A percentile compares a stretch with the other conserved stretches of the same genome.
Conservation (phyloP, 2,329 filamentous ascomycete species). For the Paraconiothyrium brasiliense region DNA sequence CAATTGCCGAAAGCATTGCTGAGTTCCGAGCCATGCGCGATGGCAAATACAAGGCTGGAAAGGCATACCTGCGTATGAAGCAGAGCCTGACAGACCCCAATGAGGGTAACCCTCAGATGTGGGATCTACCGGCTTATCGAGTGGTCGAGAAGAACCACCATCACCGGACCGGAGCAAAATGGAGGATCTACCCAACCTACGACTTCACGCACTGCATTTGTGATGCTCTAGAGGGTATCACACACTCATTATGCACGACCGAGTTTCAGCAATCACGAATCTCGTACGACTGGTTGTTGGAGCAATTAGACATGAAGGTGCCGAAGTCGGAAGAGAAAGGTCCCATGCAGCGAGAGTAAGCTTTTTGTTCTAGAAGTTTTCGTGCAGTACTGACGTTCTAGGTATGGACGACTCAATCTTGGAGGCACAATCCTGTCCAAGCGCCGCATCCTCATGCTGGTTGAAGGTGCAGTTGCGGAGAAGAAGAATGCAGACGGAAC, state of each 20-base stretch:
- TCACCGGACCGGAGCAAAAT: constrained; percentile 80
- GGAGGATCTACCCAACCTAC: constrained; percentile 95
- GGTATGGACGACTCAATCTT: constrained; percentile 76
- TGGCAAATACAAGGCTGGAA: constrained; percentile 85
- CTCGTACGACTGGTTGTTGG: constrained; percentile 91
- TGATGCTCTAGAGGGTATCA: constrained; percentile 91
- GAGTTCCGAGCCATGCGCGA: constrained; percentile 93
- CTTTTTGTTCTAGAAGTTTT: constrained; percentile 43
- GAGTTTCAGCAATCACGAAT: constrained; percentile 87
- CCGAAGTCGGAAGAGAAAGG: constrained; percentile 63
- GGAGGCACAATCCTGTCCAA: constrained; percentile 89
- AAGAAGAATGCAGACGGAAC: constrained; percentile 56
- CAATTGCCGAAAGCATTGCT: constrained; percentile 76
- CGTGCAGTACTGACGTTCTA: constrained; percentile 27
- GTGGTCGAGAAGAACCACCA: constrained; percentile 78
- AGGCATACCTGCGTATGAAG: constrained; percentile 92
- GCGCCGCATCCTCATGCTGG: constrained; percentile 81
- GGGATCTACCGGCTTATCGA: constrained; percentile 92
- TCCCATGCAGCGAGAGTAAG: constrained; percentile 87
- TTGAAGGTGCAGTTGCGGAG: constrained; percentile 67
- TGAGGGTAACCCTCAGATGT: constrained; percentile 91
- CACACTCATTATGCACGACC: constrained; percentile 90
- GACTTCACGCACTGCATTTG: constrained; percentile 92
- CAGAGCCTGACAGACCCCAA: constrained; percentile 71
- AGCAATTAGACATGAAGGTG: constrained; percentile 81